phyloP scores from a whole-genome alignment of 148 eudicot genomes.

The Rhododendron mucronatum region DNA sequence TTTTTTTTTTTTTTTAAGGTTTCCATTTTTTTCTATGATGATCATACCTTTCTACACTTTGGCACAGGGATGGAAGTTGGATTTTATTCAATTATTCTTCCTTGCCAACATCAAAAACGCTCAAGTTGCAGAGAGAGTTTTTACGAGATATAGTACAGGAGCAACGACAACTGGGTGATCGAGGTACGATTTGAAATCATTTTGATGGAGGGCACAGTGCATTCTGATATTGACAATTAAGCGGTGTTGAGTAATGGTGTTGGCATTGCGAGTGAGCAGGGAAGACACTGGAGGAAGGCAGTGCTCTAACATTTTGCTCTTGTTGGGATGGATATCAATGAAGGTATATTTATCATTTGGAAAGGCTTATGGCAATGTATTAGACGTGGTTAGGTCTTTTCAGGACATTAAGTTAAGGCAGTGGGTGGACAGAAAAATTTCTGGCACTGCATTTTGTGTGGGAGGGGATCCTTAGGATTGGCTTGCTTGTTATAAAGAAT shows the following conservation, averaged over 20 bases:
- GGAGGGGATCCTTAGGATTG: no score
- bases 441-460: no score
- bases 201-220: not conserved
- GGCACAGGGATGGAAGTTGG: not conserved
- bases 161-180: not conserved
- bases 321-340: not conserved
- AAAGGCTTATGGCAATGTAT: no score
- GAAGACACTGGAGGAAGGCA: not conserved
- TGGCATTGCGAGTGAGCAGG: not conserved
- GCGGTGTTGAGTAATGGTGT: not conserved
- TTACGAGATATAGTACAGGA: not conserved
- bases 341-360: not conserved
- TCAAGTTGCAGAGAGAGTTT: not conserved
- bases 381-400: no score
- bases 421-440: no score
- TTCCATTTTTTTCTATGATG: not conserved
- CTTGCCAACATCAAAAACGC: not conserved
- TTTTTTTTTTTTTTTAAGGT: not conserved
- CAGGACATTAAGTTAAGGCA: no score
- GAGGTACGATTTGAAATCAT: not conserved
- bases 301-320: not conserved
- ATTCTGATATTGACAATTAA: not conserved
- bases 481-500: no score
- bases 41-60: not conserved
- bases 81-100: not conserved